A percentile compares a stretch with the other conserved stretches of the same genome.
Conservation (phyloP, 2,329 filamentous ascomycete species). For the Trichoderma sp. region DNA sequence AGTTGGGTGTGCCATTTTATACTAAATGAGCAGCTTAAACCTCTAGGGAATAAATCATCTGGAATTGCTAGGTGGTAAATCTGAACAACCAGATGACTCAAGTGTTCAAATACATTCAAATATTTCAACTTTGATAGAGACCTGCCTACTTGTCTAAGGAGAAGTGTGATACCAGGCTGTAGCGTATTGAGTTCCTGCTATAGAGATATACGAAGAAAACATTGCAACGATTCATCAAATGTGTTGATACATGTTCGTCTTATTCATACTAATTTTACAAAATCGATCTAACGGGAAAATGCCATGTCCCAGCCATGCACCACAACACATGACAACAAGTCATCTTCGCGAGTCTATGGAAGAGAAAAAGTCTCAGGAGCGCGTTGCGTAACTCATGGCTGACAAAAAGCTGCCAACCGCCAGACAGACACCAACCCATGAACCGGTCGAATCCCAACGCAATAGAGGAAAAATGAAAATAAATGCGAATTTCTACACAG, state of each 20-base stretch:
- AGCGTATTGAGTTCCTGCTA: not conserved
- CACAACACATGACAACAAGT: conserved; percentile 29
- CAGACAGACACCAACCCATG: conserved; percentile 33
- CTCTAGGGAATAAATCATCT: not conserved
- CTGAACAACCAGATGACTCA: not conserved
- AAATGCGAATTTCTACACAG: conserved; percentile 28
- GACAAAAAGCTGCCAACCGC: conserved; percentile 28
- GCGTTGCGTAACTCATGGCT: conserved; percentile 31
- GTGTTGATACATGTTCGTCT: conserved; percentile 17
- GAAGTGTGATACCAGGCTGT: not conserved
- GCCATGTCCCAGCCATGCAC: conserved; percentile 11
- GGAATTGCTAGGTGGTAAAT: not conserved
- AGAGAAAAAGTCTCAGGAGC: conserved; percentile 29
- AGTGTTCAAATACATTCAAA: not conserved
- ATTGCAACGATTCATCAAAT: not conserved
- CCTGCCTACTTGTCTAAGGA: not conserved
- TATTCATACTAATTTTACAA: conserved; percentile 17
- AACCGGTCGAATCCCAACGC: conserved; percentile 29
- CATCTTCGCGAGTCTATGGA: conserved; percentile 38
- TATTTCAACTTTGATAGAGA: not conserved
- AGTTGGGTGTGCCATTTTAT: not conserved
- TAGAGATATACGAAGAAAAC: not conserved
- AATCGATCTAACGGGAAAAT: conserved; percentile 10
- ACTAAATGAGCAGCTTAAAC: not conserved
- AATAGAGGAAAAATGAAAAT: conserved; percentile 25